Percentiles rank a stretch among this genome's conserved stretches.
phyloP scores from a whole-genome alignment of 352 stramenopile species.

The Albugo candida region DNA sequence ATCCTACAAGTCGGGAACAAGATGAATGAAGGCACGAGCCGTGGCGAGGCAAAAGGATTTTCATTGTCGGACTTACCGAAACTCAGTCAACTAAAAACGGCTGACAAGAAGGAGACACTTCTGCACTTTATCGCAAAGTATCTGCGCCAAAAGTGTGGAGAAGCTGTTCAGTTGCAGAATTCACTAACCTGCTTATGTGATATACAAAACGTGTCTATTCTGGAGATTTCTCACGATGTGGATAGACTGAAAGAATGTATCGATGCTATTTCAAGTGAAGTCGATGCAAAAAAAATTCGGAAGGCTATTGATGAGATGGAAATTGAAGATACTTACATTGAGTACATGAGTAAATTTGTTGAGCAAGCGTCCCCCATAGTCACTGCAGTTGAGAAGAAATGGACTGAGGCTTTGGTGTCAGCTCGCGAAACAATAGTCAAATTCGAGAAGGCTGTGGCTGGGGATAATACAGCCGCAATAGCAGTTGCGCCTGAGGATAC shows the following conservation, averaged over 20 bases:
- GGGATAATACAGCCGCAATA: slow-evolving; percentile 1
- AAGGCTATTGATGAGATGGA: slow-evolving; percentile 60
- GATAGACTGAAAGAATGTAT: slow-evolving; percentile 32
- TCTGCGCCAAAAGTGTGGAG: slow-evolving; percentile 43
- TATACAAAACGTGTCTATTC: slow-evolving; percentile 57
- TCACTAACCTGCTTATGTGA: slow-evolving; percentile 45
- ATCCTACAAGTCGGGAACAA: slow-evolving; percentile 73
- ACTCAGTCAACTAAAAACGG: slow-evolving; percentile 41
- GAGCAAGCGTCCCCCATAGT: slow-evolving; percentile 17
- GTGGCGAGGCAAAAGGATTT: slow-evolving; percentile 54
- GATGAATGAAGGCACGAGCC: slow-evolving; percentile 60
- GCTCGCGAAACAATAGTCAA: slow-evolving; percentile 38
- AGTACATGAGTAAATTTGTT: slow-evolving; percentile 44
- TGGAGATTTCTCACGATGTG: slow-evolving; percentile 55
- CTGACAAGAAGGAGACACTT: slow-evolving; percentile 31
- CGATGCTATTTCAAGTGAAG: slow-evolving; percentile 35
- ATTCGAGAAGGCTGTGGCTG: slow-evolving; percentile 15
- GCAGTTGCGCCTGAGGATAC: slow-evolving; percentile 15
- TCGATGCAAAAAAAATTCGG: slow-evolving; percentile 46
- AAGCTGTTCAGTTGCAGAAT: slow-evolving; percentile 34
- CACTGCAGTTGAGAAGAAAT: slow-evolving; percentile 17
- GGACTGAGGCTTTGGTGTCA: slow-evolving; percentile 24
- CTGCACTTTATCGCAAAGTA: slow-evolving; percentile 58
- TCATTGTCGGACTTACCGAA: slow-evolving; percentile 42
- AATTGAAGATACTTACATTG: slow-evolving; percentile 31